Evolutionary conservation across 805 yeast species (phyloP), one percentile per base, ranked within the genome.

Genomic region (Hanseniaspora singularis): DNA sequence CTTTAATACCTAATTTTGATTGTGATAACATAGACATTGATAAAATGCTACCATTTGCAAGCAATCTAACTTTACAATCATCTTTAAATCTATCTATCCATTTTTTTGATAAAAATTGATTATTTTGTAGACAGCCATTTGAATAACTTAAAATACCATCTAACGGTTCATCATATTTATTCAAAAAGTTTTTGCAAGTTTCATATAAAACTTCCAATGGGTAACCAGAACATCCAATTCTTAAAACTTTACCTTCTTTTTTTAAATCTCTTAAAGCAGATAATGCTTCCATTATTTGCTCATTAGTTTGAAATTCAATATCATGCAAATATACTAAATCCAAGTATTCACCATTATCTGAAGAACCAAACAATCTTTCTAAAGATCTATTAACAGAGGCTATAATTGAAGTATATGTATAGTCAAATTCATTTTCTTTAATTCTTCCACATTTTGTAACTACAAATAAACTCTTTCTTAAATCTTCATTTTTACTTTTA

Each of bases 291-390:
- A 74, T 55, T 4, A 79, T 73, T 19, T 73, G 72, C 1, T 60
- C 66, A 27, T 71, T 72, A 0, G 70, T 59, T 7, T 77, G 81
- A 62, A 88, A 89, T 59, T 88, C 97, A 39, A 87, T 75, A 58
- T 88, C 97, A 62, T 89, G 97, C 54, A 87, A 67, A 60, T 83
- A 84, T 5, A 89, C 88, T 50, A 83, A 64, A 60, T 88, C 96
- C 52, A 89, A 59, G 59, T 86, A 85, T 2, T 54, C 50, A 0
- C 95, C 82, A 33, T 71, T 58, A 10, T 20, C 18, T 14, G n/a
- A 6, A 8, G 36, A 22, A 4, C 46, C 46, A 34, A 44, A 44
- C 43, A 88, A 69, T 49, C 96, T 66, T 38, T 73, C 59, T 45
- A 83, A 64, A 5, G 94, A 81, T 53, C 96, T 68, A 30, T 56